Conservation (phyloP, 192 early-diverging fungal genomes). For the Chytriomyces hyalinus region DNA sequence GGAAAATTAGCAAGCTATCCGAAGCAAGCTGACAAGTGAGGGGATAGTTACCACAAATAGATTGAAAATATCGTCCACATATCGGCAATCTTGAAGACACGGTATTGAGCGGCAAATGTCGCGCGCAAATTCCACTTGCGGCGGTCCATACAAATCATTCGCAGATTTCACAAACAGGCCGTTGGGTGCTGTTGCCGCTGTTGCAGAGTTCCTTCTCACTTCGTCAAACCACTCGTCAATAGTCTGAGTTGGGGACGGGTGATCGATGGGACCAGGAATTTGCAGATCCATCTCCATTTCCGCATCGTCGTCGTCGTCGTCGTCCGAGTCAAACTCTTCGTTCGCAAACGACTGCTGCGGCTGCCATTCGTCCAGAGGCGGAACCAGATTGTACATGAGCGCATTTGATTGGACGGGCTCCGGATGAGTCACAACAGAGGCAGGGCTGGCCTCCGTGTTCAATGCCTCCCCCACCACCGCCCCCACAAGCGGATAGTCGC, state of each 20-base stretch:
- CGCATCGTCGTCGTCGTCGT: too few relatives aligned
- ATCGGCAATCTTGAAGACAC: background rate
- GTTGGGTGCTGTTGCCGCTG: background rate
- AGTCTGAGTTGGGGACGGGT: background rate
- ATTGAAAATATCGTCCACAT: constrained; percentile 8
- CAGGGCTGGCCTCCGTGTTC: too few relatives aligned
- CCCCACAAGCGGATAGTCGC: too few relatives aligned
- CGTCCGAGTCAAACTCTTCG: too few relatives aligned
- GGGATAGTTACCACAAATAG: constrained; percentile 3
- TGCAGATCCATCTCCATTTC: too few relatives aligned
- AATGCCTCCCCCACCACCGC: too few relatives aligned
- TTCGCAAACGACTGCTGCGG: too few relatives aligned
- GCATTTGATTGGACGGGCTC: too few relatives aligned
- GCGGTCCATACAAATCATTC: constrained; percentile 11
- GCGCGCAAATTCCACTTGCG: constrained; percentile 12
- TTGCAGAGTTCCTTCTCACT: background rate
- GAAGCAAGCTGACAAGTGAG: background rate
- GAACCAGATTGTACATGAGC: too few relatives aligned
- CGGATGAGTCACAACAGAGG: too few relatives aligned
- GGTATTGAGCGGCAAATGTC: background rate
- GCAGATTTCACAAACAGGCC: background rate
- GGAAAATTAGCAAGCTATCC: background rate
- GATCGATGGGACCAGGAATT: too few relatives aligned
- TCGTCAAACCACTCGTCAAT: constrained; percentile 4
- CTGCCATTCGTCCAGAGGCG: too few relatives aligned